Evolutionary conservation across 129 eudicot species (phyloP), one percentile per base, ranked within the genome.

Genomic region (Glebionis coronaria): DNA sequence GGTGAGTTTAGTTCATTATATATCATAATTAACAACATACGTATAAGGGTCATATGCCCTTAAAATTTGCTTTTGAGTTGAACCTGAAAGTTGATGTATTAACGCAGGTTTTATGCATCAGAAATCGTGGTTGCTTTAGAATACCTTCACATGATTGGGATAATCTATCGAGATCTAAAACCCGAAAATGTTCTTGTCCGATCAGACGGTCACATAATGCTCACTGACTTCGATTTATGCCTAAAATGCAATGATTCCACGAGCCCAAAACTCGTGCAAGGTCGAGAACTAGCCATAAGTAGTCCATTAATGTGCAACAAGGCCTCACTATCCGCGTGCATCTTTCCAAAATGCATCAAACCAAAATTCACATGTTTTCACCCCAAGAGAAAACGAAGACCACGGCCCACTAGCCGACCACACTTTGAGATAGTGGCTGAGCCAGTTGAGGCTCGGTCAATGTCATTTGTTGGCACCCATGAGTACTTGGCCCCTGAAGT

Each of bases 401-500:
- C 65, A 40, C 53, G 66, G 6, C 49, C 78, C n/a, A 49, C 53
- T 29, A 59, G 31, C 65, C 76, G 67, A 3, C 73, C 81, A 49
- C 19, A 79, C 23, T 72, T 81, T 2, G 80, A 81, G 69, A 72
- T 89, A 29, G 81, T 83, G 12, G 84, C 88, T 0, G 96, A 89
- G 81, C 96, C 96, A 27, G 75, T 75, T 1, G 93, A 89, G 11
- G 83, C 90, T 9, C 77, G 96, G 9, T 89, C 96, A 1, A 89
- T 83, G 96, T 83, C 96, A 2, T 89, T 89, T 55, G 96, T 89
- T 4, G 96, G 96, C 16, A 89, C 96, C 25, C 89, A 85, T 29
- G 93, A 89, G 81, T 89, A 85, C 62, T 64, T 89, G n/a, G 86
- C 96, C 2, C 93, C 90, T 0, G 93, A 89, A 27, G 85, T 85